Percentiles rank a stretch among this genome's conserved stretches.
These are phyloP conservation scores for Aspergillus versicolor DNA, from an alignment of 2,329 filamentous ascomycete species.

Conservation along the genomic window DNA sequence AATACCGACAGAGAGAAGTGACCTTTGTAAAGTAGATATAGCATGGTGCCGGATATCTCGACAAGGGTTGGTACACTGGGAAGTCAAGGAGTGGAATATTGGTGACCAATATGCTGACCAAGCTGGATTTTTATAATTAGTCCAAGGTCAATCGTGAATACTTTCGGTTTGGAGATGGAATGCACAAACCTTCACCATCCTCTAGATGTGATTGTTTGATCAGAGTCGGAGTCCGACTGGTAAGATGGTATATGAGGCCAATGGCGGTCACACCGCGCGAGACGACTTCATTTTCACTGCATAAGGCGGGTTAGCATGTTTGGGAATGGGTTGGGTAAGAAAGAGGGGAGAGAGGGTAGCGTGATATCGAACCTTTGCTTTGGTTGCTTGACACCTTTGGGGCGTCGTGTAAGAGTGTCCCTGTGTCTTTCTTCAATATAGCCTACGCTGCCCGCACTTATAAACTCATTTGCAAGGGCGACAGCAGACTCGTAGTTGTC, in stretches of 20 bases:
- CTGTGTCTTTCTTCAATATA: slow-evolving; percentile 67
- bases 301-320: slow-evolving; percentile 11
- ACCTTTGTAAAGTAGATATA: slow-evolving; percentile 80
- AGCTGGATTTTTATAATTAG: slow-evolving; percentile 51
- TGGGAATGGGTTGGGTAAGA: neutral
- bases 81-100: slow-evolving; percentile 83
- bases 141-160: neutral
- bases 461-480: slow-evolving; percentile 82
- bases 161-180: too few relatives aligned
- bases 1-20: slow-evolving; percentile 79
- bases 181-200: slow-evolving; percentile 67
- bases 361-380: slow-evolving; percentile 53
- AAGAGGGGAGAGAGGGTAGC: slow-evolving; percentile 9
- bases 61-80: slow-evolving; percentile 91
- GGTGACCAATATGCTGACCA: slow-evolving; percentile 99
- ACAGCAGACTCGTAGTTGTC: slow-evolving; percentile 95
- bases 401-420: slow-evolving; percentile 54
- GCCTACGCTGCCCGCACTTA: slow-evolving; percentile 74
- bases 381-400: slow-evolving; percentile 53
- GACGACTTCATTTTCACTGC: slow-evolving; percentile 69
- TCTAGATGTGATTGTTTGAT: slow-evolving; percentile 94
- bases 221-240: slow-evolving; percentile 74
- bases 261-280: slow-evolving; percentile 78
- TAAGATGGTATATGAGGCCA: slow-evolving; percentile 77
- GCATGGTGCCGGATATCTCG: slow-evolving; percentile 89